A percentile compares a stretch with the other conserved stretches of the same genome.
Conservation (phyloP, 768 basidiomycete genomes). For the Termitomyces sp. region DNA sequence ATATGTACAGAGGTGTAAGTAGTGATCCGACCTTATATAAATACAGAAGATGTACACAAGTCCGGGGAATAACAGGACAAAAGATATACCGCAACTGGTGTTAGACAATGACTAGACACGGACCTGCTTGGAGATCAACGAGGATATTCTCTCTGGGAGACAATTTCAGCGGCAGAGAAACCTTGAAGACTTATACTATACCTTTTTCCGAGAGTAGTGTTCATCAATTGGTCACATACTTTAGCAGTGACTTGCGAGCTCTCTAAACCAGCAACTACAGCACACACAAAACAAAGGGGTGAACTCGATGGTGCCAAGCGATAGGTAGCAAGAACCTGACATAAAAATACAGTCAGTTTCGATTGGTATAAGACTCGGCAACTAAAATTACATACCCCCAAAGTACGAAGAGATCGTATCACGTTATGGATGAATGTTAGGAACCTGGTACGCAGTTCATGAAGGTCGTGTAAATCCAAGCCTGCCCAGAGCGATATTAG, state of each 20-base stretch:
- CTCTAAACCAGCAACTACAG: slow-evolving; percentile 41
- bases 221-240: slow-evolving; percentile 44
- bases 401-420: slow-evolving; percentile 53
- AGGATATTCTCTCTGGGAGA: slow-evolving; percentile 23
- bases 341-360: neutral
- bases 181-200: slow-evolving; percentile 16
- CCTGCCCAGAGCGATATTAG: slow-evolving; percentile 29
- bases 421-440: slow-evolving; percentile 64
- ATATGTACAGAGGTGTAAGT: slow-evolving; percentile 7
- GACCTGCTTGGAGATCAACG: slow-evolving; percentile 48
- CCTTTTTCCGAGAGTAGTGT: slow-evolving; percentile 40
- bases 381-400: slow-evolving; percentile 46
- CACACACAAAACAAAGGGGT: slow-evolving; percentile 57
- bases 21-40: slow-evolving; percentile 8
- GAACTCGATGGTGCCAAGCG: slow-evolving; percentile 59
- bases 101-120: slow-evolving; percentile 55
- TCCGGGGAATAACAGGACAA: neutral
- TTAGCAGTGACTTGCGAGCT: slow-evolving; percentile 38
- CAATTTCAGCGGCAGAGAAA: neutral
- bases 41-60: slow-evolving; percentile 7
- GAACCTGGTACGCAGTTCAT: slow-evolving; percentile 60
- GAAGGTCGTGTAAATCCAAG: slow-evolving; percentile 65
- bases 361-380: neutral
- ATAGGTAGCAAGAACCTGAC: slow-evolving; percentile 61
- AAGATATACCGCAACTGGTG: neutral